A percentile compares a stretch with the other conserved stretches of the same genome.
phyloP scores from a whole-genome alignment of 352 stramenopile genomes.

The Thraustochytrium striatum region DNA sequence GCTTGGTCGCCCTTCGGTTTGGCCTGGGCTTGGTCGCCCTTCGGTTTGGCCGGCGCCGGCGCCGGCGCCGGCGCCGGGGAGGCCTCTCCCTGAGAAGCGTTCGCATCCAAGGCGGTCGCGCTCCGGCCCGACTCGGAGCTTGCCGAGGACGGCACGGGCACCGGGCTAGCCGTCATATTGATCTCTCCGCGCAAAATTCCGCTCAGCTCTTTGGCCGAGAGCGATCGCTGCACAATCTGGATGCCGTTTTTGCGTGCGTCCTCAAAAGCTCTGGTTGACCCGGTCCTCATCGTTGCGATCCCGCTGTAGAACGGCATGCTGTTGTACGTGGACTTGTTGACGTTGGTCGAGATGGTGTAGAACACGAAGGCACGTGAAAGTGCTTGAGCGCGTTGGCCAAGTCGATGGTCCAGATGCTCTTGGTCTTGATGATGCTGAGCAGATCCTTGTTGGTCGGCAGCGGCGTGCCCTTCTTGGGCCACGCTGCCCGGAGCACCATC shows the following conservation, averaged over 20 bases:
- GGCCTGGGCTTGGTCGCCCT: no score
- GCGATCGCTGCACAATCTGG: neutral
- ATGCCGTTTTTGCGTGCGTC: neutral
- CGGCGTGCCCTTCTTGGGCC: neutral
- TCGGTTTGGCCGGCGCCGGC: no score
- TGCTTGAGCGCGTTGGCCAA: neutral
- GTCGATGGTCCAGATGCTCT: constrained; percentile 32
- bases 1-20: no score
- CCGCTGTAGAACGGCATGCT: constrained; percentile 39
- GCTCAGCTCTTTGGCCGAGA: neutral
- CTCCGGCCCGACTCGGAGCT: no score
- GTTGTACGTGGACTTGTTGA: neutral
- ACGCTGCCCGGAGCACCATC: neutral
- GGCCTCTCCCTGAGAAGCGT: no score
- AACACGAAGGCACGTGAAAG: constrained; percentile 23
- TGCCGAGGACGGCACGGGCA: no score
- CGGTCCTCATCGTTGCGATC: constrained; percentile 11
- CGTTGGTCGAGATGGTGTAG: constrained; percentile 12
- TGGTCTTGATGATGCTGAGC: neutral
- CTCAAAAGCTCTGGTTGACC: constrained; percentile 5
- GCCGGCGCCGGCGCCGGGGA: no score
- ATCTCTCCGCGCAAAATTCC: neutral
- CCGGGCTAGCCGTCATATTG: no score
- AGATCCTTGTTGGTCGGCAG: constrained; percentile 12
- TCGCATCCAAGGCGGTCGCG: no score